phyloP scores from a whole-genome alignment of 805 yeast genomes.

The Zygoascus biomembranicola region DNA sequence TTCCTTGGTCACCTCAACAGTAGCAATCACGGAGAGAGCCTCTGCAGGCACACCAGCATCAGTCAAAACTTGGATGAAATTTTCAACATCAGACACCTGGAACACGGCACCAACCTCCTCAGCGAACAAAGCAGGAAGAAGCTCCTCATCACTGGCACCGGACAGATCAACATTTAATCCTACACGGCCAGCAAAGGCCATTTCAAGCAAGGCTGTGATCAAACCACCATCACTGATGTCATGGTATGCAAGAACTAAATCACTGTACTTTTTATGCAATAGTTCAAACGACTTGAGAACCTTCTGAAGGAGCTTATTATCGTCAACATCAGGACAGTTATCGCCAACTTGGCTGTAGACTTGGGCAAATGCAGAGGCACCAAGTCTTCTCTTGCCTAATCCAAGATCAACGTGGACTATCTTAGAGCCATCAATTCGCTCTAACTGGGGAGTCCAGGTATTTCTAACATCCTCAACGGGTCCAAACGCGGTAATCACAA shows the following conservation, averaged over 20 bases:
- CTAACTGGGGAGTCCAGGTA: constrained; percentile 92
- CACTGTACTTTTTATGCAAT: constrained; percentile 55
- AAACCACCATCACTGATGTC: constrained; percentile 97
- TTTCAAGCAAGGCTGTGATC: constrained; percentile 74
- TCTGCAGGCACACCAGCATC: constrained; percentile 47
- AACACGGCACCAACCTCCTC: constrained; percentile 96
- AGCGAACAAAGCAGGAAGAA: constrained; percentile 40
- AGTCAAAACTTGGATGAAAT: constrained; percentile 49
- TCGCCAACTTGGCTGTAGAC: constrained; percentile 85
- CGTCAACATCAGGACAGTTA: constrained; percentile 74
- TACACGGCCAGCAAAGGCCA: constrained; percentile 94
- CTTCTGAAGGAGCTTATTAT: constrained; percentile 50
- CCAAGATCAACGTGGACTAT: constrained; percentile 78
- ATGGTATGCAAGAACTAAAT: constrained; percentile 75
- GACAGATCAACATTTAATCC: constrained; percentile 56
- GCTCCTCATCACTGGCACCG: constrained; percentile 29
- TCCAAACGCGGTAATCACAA: constrained; percentile 85
- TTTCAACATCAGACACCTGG: constrained; percentile 60
- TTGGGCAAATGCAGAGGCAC: constrained; percentile 94
- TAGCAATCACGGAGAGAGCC: constrained; percentile 57
- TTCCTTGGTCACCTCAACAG: constrained; percentile 38
- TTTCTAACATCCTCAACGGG: constrained; percentile 76
- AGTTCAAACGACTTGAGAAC: constrained; percentile 61
- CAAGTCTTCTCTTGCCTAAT: constrained; percentile 52
- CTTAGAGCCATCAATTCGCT: constrained; percentile 35